Percentiles rank a stretch among this genome's conserved stretches.
These are phyloP conservation scores for Rubia tinctorum DNA, from an alignment of 305 asterid species.

Conservation along the genomic window DNA sequence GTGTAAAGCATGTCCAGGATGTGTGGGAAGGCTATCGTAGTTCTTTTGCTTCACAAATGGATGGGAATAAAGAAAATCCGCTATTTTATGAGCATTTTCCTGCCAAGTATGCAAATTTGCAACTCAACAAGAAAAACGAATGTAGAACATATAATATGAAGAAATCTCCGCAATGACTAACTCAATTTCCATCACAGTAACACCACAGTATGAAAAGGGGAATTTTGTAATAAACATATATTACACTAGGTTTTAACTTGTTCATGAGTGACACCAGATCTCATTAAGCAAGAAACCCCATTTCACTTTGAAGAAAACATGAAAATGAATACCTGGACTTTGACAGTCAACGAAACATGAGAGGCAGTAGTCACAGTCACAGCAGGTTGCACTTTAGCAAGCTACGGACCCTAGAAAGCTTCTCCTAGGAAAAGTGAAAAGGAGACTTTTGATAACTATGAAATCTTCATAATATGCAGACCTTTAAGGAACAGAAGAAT, in stretches of 20 bases:
- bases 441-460: neutral
- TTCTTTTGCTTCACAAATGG: neutral
- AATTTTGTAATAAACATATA: too few species aligned
- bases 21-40: neutral
- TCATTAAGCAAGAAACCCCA: too few species aligned
- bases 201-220: neutral
- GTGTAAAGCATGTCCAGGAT: slow-evolving; percentile 40
- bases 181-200: neutral
- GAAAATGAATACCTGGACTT: too few species aligned
- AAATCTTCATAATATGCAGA: neutral
- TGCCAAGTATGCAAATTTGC: slow-evolving; percentile 20
- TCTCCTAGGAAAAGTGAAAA: neutral
- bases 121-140: neutral
- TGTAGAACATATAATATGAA: neutral
- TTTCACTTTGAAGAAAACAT: too few species aligned
- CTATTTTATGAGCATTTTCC: neutral
- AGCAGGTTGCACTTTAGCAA: too few species aligned
- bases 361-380: too few species aligned
- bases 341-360: too few species aligned
- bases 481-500: neutral
- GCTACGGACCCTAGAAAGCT: neutral
- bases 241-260: too few species aligned
- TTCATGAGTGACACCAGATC: too few species aligned
- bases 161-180: neutral
- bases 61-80: neutral